Base-by-base conservation (phyloP, 2,329 filamentous ascomycete species). In the Alternaria triticimaculans region DNA sequence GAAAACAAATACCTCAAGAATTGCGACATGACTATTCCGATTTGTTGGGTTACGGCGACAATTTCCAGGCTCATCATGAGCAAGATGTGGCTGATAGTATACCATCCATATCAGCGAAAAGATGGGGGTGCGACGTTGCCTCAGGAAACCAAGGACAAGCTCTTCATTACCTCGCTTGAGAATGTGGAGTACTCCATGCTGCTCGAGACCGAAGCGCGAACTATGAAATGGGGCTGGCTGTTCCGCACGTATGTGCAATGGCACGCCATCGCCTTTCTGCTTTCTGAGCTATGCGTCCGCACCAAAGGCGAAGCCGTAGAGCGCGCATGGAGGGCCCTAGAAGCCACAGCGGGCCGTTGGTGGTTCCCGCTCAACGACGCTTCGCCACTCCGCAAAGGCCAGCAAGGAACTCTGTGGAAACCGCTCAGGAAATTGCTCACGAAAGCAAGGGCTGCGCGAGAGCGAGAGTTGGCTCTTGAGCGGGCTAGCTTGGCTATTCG, bases 41-140 rank as follows among this genome's bases (percentile, higher is more conserved):
- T 92, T 1, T 89, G 89, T 66, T 92, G 90, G 89, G 87, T 91
- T 25, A 87, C 87, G 8, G 89, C 88, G 5, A 91, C 90, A 26
- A 84, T 92, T 23, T 86, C 88, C 4, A 87, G 91, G 10, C 83
- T 95, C 30, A 88, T 94, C 65, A 87, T 94, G 80, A 89, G 89
- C 56, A 95, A 94, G 79, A 88, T 94, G 83, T 92, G 90, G 82
- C 84, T 96, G 37, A 86, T 94, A 63, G 86, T 93, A 3, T 92
- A 95, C 72, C 89, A 95, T 70, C 91, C 92, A 0, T 85, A 90
- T 72, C 88, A 91, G 30, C 87, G 89, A 55, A 84, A 85, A 33
- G 86, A 88, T 25, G 84, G 85, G 10, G 84, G 76, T 69, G 59
- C 83, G 9, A 84, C 83, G 25, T 82, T 91, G 8, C 86, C 88